Percentiles rank a stretch among this genome's conserved stretches.
Conservation (phyloP, 2,329 filamentous ascomycete genomes). For the Apiospora koreana region DNA sequence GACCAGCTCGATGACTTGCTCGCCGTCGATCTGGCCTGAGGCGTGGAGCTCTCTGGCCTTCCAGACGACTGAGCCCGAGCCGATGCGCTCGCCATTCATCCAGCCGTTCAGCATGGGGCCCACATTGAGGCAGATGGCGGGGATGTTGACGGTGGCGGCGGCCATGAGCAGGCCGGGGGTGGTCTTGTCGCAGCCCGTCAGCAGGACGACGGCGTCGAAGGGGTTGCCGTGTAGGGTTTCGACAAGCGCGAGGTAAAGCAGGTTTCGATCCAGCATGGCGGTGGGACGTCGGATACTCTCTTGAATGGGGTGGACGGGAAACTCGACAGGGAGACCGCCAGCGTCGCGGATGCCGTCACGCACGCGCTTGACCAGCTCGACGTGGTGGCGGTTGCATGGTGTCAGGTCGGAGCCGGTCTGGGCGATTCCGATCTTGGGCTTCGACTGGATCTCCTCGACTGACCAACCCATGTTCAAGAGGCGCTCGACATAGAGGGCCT, state of each 20-base stretch:
- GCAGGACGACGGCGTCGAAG: slow-evolving; percentile 50
- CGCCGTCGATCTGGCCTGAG: slow-evolving; percentile 45
- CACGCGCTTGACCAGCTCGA: slow-evolving; percentile 50
- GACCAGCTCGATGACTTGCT: slow-evolving; percentile 47
- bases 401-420: slow-evolving; percentile 52
- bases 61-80: slow-evolving; percentile 49
- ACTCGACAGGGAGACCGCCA: slow-evolving; percentile 52
- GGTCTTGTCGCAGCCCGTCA: slow-evolving; percentile 55
- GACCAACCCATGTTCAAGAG: slow-evolving; percentile 53
- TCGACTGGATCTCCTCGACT: slow-evolving; percentile 48
- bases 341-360: slow-evolving; percentile 50
- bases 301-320: slow-evolving; percentile 53
- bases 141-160: slow-evolving; percentile 52
- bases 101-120: slow-evolving; percentile 55
- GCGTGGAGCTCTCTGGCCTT: slow-evolving; percentile 48
- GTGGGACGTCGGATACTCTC: slow-evolving; percentile 49
- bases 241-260: slow-evolving; percentile 48
- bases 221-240: slow-evolving; percentile 50
- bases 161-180: slow-evolving; percentile 53
- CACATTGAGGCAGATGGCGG: slow-evolving; percentile 52
- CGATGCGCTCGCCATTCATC: slow-evolving; percentile 39
- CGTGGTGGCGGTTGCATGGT: slow-evolving; percentile 51
- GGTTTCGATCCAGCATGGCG: slow-evolving; percentile 49
- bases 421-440: slow-evolving; percentile 53
- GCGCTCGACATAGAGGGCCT: slow-evolving; percentile 50